Evolutionary conservation across 352 stramenopile species (phyloP).

Genomic region (Phytophthora melonis): DNA sequence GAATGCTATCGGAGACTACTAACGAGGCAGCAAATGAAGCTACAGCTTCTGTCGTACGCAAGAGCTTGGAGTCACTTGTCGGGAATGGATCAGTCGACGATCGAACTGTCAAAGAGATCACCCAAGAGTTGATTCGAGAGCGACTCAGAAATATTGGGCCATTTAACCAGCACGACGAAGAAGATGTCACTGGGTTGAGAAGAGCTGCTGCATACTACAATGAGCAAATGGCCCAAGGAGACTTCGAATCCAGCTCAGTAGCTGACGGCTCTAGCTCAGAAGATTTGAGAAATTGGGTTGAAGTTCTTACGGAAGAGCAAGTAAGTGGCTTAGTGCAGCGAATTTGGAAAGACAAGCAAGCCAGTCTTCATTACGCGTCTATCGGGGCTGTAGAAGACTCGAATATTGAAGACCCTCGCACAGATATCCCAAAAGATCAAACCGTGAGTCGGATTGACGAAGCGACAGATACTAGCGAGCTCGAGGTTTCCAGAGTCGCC

Average conservation of each 20-base stretch:
- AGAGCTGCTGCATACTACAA: conserved; percentile 54
- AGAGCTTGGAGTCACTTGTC: conserved; percentile 50
- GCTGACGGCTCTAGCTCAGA: conserved; percentile 23
- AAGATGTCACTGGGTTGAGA: conserved; percentile 47
- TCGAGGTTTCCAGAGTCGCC: conserved; percentile 2
- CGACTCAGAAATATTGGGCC: conserved; percentile 15
- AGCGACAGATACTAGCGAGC: conserved; percentile 45
- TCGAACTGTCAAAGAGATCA: conserved; percentile 44
- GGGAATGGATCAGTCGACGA: conserved; percentile 37
- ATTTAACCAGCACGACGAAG: not conserved
- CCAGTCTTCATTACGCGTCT: not conserved
- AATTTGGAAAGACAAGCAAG: conserved; percentile 47
- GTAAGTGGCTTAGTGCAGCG: conserved; percentile 51
- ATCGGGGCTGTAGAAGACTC: not conserved
- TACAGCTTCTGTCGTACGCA: conserved; percentile 29
- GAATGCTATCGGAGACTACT: conserved; percentile 31
- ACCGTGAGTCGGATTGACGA: conserved; percentile 23
- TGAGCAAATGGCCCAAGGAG: conserved; percentile 9
- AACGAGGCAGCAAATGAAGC: conserved; percentile 13
- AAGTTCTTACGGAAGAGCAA: conserved; percentile 61
- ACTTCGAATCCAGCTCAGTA: not conserved
- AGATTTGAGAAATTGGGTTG: conserved; percentile 36
- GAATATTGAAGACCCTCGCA: not conserved
- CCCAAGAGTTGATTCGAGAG: conserved; percentile 47
- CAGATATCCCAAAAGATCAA: conserved; percentile 4